These are phyloP conservation scores for Anaeromyces robustus DNA, from an alignment of 192 early-diverging fungal genomes.

Conservation along the genomic window DNA sequence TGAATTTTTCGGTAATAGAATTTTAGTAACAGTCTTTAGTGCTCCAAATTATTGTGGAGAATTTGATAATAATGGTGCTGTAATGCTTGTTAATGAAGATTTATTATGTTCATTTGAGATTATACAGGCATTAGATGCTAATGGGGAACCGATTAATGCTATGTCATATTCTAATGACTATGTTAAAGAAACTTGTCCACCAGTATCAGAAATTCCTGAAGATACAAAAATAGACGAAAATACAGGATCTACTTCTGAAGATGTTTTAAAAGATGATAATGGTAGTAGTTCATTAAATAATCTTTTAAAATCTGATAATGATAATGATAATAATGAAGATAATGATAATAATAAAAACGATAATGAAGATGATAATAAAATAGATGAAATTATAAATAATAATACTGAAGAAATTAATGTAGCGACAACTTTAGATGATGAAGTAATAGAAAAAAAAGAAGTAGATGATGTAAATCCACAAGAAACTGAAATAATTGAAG, in stretches of 20 bases:
- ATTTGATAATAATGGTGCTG: slow-evolving; percentile 79
- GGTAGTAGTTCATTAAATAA: too few relatives aligned
- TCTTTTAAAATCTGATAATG: too few relatives aligned
- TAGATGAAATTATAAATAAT: not conserved
- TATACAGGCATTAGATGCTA: not conserved
- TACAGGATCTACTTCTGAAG: too few relatives aligned
- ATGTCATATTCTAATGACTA: not conserved
- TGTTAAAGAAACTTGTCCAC: not conserved
- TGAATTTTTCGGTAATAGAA: slow-evolving; percentile 84
- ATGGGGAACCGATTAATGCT: not conserved
- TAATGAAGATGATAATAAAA: not conserved
- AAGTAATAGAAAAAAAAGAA: too few relatives aligned
- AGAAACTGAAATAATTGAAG: too few relatives aligned
- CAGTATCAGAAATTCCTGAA: not conserved
- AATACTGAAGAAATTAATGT: too few relatives aligned
- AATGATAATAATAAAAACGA: too few relatives aligned
- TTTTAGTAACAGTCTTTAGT: slow-evolving; percentile 82
- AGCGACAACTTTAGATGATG: too few relatives aligned
- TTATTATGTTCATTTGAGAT: slow-evolving; percentile 75
- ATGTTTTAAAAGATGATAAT: too few relatives aligned
- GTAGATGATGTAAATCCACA: too few relatives aligned
- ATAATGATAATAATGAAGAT: not conserved
- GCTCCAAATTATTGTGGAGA: slow-evolving; percentile 97
- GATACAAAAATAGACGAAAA: not conserved
- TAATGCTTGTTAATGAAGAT: slow-evolving; percentile 83